Base-by-base conservation (phyloP, 495 filamentous ascomycete genomes). In the Penicillium fimorum region DNA sequence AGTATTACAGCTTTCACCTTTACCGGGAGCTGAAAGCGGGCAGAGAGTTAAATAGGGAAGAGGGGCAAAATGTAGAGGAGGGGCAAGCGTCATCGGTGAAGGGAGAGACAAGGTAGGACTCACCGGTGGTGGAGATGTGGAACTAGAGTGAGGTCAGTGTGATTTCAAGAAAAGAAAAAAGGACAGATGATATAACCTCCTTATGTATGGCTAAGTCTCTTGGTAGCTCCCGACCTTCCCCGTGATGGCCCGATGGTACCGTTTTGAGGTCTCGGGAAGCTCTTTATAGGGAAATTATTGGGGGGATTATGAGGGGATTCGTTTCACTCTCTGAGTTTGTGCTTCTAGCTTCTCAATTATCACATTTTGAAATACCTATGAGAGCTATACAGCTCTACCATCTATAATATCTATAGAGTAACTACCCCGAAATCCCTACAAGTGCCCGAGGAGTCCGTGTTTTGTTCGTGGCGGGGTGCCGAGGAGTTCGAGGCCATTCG, bases 381-480 rank as follows among this genome's bases (percentile, higher is more conserved):
- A 37, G 13, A 37, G 33, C 33, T 37, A 11, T 33, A 33, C 30
- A 33, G 10, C 40, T 42, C 5, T 13, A 29, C 27, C 4, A 49
- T 30, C 47, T 49, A 37, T 49, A 22, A 18, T 25, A 24, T 5
- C 32, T 50, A 20, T 35, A 50, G 1, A 22, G 17, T 50, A 37
- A 15, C 30, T 18, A 22, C 12, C 33, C 29, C n/a, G n/a, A n/a
- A 17, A 13, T 50, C 54, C 45, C 2, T 66, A 65, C 64, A 55
- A 33, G 59, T 66, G 67, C 15, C 35, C 35, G 15, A 37, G 8
- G 33, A 47, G 63, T 70, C 73, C 73, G 73, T 70, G 59, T 69
- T 69, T 73, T 72, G 70, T 73, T 76, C 73, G 73, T 63, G 56
- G 68, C 69, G 69, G 70, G 65, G 63, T 63, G 55, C 52, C 57